A percentile compares a stretch with the other conserved stretches of the same genome.
Evolutionary conservation across 2,329 filamentous ascomycete genomes (phyloP).

Genomic region (Calonectria ilicicola): DNA sequence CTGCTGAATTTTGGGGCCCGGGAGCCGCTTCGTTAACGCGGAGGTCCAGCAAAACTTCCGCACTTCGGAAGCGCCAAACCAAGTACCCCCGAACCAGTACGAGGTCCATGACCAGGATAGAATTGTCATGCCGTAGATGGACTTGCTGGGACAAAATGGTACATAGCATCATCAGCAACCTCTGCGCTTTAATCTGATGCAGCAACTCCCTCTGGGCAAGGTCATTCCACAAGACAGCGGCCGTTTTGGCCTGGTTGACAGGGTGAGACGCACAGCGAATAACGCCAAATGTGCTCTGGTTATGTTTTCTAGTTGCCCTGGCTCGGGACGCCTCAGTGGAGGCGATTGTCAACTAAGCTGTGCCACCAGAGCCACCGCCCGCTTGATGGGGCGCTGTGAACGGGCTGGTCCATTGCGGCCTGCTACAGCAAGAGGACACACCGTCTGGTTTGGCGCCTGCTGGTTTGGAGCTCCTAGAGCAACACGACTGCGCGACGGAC

Average conservation of each 20-base stretch:
- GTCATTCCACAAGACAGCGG: background rate
- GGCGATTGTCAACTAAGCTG: background rate
- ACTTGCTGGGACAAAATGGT: background rate
- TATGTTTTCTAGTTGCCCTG: background rate
- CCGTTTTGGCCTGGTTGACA: background rate
- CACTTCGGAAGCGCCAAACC: background rate
- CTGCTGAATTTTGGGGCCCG: constrained; percentile 1
- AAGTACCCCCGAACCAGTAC: background rate
- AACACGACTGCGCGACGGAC: background rate
- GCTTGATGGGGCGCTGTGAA: background rate
- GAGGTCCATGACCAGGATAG: background rate
- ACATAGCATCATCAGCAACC: too few relatives aligned
- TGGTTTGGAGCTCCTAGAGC: background rate
- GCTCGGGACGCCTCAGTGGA: background rate
- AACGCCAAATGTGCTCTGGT: background rate
- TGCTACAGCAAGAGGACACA: background rate
- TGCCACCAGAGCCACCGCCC: constrained; percentile 6
- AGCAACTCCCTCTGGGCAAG: too few relatives aligned
- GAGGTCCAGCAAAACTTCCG: background rate
- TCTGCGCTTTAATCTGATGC: background rate
- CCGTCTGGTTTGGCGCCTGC: background rate
- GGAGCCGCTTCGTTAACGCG: background rate
- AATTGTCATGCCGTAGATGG: background rate
- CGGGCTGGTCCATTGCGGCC: background rate
- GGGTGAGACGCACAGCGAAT: background rate